Base-by-base conservation (phyloP, 768 basidiomycete species). In the Roridomyces roridus region DNA sequence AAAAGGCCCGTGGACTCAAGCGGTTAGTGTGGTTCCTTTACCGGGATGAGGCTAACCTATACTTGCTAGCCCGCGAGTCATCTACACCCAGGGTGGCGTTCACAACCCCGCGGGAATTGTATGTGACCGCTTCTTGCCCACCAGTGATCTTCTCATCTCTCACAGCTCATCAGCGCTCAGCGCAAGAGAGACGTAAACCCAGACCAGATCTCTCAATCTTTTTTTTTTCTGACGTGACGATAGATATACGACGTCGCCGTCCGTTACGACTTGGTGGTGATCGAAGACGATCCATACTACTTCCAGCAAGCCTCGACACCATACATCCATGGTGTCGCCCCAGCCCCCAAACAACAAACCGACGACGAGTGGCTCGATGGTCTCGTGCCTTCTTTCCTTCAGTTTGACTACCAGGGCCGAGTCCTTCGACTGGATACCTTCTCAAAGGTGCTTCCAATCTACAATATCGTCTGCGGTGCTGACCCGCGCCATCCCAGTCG, bases 381-480 rank as follows among this genome's bases (percentile, higher is more conserved):
- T 26, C 61, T 63, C 15, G 61, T 63, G 12, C 61, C 61, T 2
- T 55, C 52, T 36, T 63, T 63, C 50, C 46, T 63, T 24, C 76
- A 72, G 25, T 71, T 82, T 59, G 87, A 88, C 67, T 79, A 77
- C 39, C 74, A 88, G 60, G 86, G 87, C 12, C 79, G 87, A 18
- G 87, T 89, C 54, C 80, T 89, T 53, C 83, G 87, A 4, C 69
- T 89, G 31, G 87, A 88, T 64, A 83, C 82, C 0, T 85, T 85
- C 68, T 80, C 79, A 45, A 85, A 85, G 79, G 80, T 77, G 62
- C 24, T 21, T 12, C 12, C 24, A 15, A 14, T 31, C 55, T 21
- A n/a, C n/a, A n/a, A n/a, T n/a, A n/a, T n/a, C n/a, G n/a, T n/a
- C 9, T 0, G 1, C 3, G n/a, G 5, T 21, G 14, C 20, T 44